Base-by-base conservation (phyloP, 257 asterid genomes). In the Marsdenia floribunda region DNA sequence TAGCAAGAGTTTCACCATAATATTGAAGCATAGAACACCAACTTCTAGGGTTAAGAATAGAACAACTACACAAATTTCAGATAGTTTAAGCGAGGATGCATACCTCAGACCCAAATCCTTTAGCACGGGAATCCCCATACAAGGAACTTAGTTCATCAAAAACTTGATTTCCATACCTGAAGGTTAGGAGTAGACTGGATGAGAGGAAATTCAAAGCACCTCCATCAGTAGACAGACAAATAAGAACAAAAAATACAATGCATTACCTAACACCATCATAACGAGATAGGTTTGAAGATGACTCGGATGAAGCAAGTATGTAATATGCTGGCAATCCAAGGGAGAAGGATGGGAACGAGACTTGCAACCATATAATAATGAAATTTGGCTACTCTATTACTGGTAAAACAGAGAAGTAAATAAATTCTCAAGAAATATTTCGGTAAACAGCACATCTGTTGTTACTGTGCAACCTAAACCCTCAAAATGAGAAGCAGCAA, bases 101-200 rank as follows among this genome's bases (percentile, higher is more conserved):
- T 85, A 95, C 99, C 97, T 95, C 99, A 71, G 96, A 83, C 82
- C 99, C 99, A 78, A 95, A 89, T 68, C 99, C 99, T 82, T 84
- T 82, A 73, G 96, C 93, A 3, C 99, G 98, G 63, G 99, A 92
- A 80, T 86, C 82, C 73, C 90, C 89, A 71, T 95, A 92, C 37
- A 92, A 94, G 78, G 98, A 84, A 82, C 74, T 86, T 19, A 95
- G 87, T 78, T 89, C 96, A 53, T 95, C 96, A 80, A 73, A 73
- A 38, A 82, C 85, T 83, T 92, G 99, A 76, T 87, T 92, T 74
- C 99, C 98, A 83, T 86, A 95, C 83, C 99, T 93, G 79, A 50
- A n/a, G 47, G 64, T 13, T 69, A 65, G 11, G n/a, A 73, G 5
- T 16, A 21, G 3, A 38, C 10, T 38, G 12, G 42, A 66, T 4